These are phyloP conservation scores for Incumbomyces lentus DNA, from an alignment of 2,329 filamentous ascomycete genomes.

Conservation along the genomic window DNA sequence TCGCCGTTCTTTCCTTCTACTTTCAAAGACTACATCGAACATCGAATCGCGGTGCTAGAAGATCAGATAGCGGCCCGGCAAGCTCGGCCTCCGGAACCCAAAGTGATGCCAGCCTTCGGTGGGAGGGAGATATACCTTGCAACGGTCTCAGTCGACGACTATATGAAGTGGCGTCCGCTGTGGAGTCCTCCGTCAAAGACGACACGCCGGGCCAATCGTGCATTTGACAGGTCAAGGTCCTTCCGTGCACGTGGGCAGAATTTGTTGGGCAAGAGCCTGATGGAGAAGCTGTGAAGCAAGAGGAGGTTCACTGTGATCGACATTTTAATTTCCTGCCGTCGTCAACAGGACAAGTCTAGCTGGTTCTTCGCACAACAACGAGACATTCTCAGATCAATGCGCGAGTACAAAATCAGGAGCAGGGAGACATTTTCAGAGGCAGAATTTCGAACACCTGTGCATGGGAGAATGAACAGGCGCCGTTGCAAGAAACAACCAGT, in stretches of 20 bases:
- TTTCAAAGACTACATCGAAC: slow-evolving; percentile 1
- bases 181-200: not conserved
- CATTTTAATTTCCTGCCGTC: no score
- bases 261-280: not conserved
- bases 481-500: no score
- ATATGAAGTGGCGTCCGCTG: not conserved
- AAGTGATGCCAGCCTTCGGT: slow-evolving; percentile 1
- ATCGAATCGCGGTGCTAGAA: not conserved
- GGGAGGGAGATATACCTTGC: not conserved
- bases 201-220: not conserved
- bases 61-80: not conserved
- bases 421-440: no score
- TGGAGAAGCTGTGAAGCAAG: slow-evolving; percentile 1
- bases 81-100: not conserved
- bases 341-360: no score
- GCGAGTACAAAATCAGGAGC: no score
- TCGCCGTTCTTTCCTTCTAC: slow-evolving; percentile 5
- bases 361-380: no score
- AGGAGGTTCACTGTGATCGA: no score
- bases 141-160: no score
- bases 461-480: no score
- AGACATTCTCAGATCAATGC: no score
- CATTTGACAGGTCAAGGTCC: not conserved
- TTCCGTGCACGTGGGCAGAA: not conserved
- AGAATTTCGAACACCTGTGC: no score